Conservation (phyloP, 108 stramenopile genomes). For the Mediolabrus comicus region DNA sequence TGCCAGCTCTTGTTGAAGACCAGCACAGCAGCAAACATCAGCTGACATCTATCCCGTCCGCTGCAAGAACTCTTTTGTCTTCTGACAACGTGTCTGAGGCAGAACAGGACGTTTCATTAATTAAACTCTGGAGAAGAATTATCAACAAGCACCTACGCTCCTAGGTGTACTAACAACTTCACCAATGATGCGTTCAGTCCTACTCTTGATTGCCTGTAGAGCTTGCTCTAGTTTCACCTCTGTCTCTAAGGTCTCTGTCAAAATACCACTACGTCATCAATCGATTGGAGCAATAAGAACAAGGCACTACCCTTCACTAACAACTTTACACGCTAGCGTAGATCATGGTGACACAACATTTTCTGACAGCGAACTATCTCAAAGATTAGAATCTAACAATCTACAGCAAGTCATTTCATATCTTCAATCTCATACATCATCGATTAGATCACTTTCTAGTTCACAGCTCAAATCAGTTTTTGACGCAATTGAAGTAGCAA, state of each 20-base stretch:
- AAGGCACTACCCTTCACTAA: not conserved
- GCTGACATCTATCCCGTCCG: too few species aligned
- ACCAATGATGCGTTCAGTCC: not conserved
- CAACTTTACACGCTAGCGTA: not conserved
- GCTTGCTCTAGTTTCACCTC: not conserved
- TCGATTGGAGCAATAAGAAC: not conserved
- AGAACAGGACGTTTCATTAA: too few species aligned
- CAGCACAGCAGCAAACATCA: too few species aligned
- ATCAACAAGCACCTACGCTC: too few species aligned
- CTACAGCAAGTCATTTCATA: conserved; percentile 34
- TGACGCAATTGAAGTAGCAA: conserved; percentile 69
- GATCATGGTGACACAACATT: conserved; percentile 2
- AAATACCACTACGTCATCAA: not conserved
- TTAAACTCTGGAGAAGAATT: too few species aligned
- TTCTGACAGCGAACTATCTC: conserved; percentile 4
- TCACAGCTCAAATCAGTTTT: conserved; percentile 50
- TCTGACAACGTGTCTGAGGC: too few species aligned
- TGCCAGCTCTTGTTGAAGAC: too few species aligned
- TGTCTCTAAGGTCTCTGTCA: not conserved
- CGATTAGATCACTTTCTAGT: conserved; percentile 9
- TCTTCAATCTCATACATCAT: conserved; percentile 20
- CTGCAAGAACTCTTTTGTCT: too few species aligned
- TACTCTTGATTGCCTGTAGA: not conserved
- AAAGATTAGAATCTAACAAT: conserved; percentile 22
- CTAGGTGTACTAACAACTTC: too few species aligned